Conservation (phyloP, 495 filamentous ascomycete genomes). For the Neurospora sp. region DNA sequence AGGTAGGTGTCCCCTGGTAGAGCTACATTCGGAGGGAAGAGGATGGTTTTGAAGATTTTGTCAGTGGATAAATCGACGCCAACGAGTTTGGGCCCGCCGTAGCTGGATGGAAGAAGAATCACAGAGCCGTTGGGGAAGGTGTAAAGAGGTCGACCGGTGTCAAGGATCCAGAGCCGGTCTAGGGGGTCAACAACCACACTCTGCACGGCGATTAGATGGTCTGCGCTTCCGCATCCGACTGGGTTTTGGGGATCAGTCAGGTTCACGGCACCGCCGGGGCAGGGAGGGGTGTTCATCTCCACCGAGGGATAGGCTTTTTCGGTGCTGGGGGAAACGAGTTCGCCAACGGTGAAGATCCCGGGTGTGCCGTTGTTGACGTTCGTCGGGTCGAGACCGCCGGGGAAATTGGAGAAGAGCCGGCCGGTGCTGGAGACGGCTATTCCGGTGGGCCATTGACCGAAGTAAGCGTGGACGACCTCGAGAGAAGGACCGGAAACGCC, state of each 20-base stretch:
- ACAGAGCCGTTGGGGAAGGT: background rate
- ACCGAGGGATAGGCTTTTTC: background rate
- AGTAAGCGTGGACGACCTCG: background rate
- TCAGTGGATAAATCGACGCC: background rate
- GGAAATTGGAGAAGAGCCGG: background rate
- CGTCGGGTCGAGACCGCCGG: background rate
- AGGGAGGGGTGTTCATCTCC: background rate
- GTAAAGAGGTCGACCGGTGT: background rate
- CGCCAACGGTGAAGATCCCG: background rate
- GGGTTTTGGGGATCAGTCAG: background rate
- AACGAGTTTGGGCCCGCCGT: background rate
- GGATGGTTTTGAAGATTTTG: background rate
- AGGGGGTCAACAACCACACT: fast-evolving
- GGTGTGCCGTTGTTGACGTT: background rate
- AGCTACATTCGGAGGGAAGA: background rate
- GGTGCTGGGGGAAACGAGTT: background rate
- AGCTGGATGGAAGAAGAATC: fast-evolving
- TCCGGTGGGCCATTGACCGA: background rate
- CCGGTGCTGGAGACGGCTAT: background rate
- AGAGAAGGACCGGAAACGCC: background rate
- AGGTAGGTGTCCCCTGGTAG: background rate
- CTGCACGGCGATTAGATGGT: background rate
- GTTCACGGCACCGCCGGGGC: background rate
- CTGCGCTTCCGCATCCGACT: background rate
- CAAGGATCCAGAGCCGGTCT: background rate